Conservation (phyloP, 108 stramenopile species). For the Chaetoceros tenuissimus region DNA sequence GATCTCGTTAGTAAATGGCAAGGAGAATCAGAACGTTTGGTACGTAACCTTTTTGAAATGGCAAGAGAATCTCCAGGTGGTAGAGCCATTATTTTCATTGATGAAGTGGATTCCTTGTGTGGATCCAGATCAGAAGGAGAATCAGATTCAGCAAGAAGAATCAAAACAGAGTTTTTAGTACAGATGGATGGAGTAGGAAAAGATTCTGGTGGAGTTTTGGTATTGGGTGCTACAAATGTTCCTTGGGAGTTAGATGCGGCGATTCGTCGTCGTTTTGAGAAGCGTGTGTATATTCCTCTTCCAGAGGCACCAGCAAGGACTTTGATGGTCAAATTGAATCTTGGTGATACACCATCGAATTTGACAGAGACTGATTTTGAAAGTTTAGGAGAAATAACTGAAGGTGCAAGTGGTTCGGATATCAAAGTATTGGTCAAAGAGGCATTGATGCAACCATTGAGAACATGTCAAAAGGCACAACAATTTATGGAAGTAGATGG, state of each 20-base stretch:
- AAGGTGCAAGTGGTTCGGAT: conserved; percentile 90
- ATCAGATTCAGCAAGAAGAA: conserved; percentile 80
- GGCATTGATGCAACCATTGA: conserved; percentile 95
- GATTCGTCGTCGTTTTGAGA: conserved; percentile 98
- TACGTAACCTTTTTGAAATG: conserved; percentile 97
- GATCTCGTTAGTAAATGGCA: conserved; percentile 99
- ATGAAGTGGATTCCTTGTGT: conserved; percentile 97
- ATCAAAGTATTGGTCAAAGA: conserved; percentile 94
- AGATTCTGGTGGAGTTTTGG: conserved; percentile 67
- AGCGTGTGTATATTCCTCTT: conserved; percentile 97
- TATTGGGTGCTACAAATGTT: conserved; percentile 96
- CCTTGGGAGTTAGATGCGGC: conserved; percentile 99
- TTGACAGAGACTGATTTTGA: conserved; percentile 82
- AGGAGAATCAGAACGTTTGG: conserved; percentile 96
- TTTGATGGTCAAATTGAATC: conserved; percentile 87
- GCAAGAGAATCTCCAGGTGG: conserved; percentile 83
- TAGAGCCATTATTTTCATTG: conserved; percentile 93
- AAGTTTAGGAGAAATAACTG: conserved; percentile 62
- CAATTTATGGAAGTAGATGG: conserved; percentile 71
- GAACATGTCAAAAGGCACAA: conserved; percentile 91
- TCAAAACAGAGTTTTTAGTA: conserved; percentile 99
- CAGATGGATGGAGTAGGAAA: conserved; percentile 99
- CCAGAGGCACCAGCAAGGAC: conserved; percentile 85
- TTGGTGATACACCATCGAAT: conserved; percentile 85
- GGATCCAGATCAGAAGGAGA: conserved; percentile 88